Base-by-base conservation (phyloP, 768 basidiomycete genomes). In the Amanita rimosa region DNA sequence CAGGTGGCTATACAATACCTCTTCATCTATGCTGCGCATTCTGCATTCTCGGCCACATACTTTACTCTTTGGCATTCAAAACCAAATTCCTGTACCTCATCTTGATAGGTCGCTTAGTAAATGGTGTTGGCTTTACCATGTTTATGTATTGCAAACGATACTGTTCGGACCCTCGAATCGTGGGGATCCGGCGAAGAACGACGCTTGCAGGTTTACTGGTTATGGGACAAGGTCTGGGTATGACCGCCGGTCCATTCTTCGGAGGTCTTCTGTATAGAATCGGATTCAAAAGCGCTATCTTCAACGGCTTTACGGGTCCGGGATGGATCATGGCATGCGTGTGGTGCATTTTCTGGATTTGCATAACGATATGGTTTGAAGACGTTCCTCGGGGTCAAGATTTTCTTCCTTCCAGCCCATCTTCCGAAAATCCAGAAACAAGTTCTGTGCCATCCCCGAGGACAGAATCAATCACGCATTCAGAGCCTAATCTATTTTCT, bases 61-160 rank as follows among this genome's bases (percentile, higher is more conserved):
- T 80, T 6, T 82, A 83, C 56, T 80, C 73, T 13, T 61, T 76
- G 24, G 83, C 83, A 0, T 85, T 82, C 58, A 66, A 59, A 14
- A 68, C 74, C 21, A 66, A 76, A 57, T 79, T 69, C 58, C 73
- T 85, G 9, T 84, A 85, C 59, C 67, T 85, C 54, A 83, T 84
- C 55, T 75, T 86, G 53, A 69, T 84, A 27, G 81, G 80, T 5
- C 78, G 83, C 16, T 75, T 80, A 45, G 73, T 83, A 29, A 70
- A 67, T 33, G 82, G 83, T 1, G 55, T 83, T 38, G 72, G 72
- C 4, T 83, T 81, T 58, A 72, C 78, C 3, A 67, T 73, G 26
- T 81, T 76, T 66, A 76, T 86, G 79, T 84, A 83, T 62, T 65
- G 62, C 55, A 84, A 82, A 55, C 72, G 78, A 10, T 85, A 80